Evolutionary conservation across 768 basidiomycete species (phyloP).

Genomic region (Antrodiella citrinella): DNA sequence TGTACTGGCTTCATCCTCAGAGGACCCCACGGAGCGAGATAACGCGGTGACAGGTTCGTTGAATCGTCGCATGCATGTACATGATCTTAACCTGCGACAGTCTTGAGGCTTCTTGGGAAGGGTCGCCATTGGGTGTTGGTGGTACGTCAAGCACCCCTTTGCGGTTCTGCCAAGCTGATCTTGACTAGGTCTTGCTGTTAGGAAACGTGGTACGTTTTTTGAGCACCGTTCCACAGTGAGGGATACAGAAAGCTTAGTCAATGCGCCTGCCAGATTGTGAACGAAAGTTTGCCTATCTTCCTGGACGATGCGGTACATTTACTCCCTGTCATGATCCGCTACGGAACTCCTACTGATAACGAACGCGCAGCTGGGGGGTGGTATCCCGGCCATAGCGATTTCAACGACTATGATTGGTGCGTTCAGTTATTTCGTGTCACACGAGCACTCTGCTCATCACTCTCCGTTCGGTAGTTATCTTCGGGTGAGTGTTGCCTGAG

Average conservation of each 20-base stretch:
- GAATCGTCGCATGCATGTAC: neutral
- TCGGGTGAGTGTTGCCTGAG: conserved; percentile 44
- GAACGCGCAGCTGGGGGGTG: conserved; percentile 50
- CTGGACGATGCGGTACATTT: conserved; percentile 55
- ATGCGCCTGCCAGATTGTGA: conserved; percentile 63
- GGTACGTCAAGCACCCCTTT: conserved; percentile 33
- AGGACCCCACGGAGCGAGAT: conserved; percentile 53
- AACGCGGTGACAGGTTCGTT: conserved; percentile 63
- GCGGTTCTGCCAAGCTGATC: neutral
- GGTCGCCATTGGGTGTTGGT: conserved; percentile 84
- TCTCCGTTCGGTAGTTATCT: conserved; percentile 51
- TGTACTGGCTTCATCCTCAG: conserved; percentile 76
- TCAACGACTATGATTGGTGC: conserved; percentile 68
- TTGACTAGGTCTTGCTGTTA: conserved; percentile 64
- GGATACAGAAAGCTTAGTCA: too few species aligned
- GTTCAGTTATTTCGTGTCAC: conserved; percentile 8
- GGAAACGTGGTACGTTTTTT: conserved; percentile 76
- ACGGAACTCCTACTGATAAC: neutral
- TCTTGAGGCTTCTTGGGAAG: conserved; percentile 38
- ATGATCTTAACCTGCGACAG: conserved; percentile 16
- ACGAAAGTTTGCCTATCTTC: conserved; percentile 80
- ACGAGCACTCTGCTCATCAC: neutral
- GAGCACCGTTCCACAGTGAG: too few species aligned
- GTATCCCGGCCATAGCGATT: conserved; percentile 68
- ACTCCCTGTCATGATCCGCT: neutral